Base-by-base conservation (phyloP, 306 rosid genomes). In the Lablab purpureus region DNA sequence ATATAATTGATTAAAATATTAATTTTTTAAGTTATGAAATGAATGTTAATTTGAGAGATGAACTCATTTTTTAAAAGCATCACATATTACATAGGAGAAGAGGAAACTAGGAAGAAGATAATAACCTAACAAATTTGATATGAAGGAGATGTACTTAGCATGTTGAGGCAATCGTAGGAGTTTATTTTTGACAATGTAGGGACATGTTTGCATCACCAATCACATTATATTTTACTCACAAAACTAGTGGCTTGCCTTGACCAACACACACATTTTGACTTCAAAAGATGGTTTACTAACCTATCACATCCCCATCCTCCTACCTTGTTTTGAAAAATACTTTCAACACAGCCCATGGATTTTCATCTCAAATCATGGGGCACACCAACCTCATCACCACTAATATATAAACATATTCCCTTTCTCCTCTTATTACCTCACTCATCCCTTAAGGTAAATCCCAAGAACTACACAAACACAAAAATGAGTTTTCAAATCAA, bases 301-400 rank as follows among this genome's bases (percentile, higher is more conserved):
- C 85, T 7, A 67, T 82, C 67, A 11, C 80, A 45, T 72, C 46
- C 34, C 43, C 32, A 7, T 18, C 46, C 13, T 78, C 88, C 88
- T 78, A 85, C 88, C 88, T 51, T 78, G 88, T 28, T 77, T 85
- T 81, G 27, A 73, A 34, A 19, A 74, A 59, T 28, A 69, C 34
- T 27, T 25, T 60, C 10, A 68, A 21, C 6, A 5, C 2, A 81
- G 85, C 86, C 81, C 84, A 54, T 46, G 30, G 88, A 69, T 74
- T 51, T n/a, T 82, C 78, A 21, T 69, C 76, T 3, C 50, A 85
- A 82, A 60, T 84, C 72, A 1, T 67, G 81, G 79, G 76, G 17
- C 73, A 23, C 76, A 23, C 76, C 81, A 22, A 73, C 78, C 81
- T 41, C 75, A 1, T 22, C 45, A 22, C 19, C n/a, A 41, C 60